Evolutionary conservation across 2,329 filamentous ascomycete species (phyloP).

Genomic region (Xylaria sp.): DNA sequence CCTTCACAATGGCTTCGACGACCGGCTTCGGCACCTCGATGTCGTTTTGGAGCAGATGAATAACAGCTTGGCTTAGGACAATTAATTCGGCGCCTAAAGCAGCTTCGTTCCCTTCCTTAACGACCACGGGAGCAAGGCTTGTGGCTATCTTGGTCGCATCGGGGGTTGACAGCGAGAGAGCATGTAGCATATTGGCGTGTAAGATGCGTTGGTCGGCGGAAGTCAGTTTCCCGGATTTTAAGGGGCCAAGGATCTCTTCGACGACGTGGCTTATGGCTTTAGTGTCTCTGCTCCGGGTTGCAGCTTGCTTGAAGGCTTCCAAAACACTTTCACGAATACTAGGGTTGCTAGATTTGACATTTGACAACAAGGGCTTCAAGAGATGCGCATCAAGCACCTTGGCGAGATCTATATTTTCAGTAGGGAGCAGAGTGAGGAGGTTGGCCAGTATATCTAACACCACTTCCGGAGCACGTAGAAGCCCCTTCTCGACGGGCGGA

Average conservation of each 20-base stretch:
- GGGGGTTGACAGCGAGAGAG: constrained; percentile 68
- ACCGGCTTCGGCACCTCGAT: constrained; percentile 72
- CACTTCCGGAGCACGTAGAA: constrained; percentile 90
- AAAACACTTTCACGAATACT: constrained; percentile 80
- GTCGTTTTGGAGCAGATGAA: constrained; percentile 69
- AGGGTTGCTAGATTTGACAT: constrained; percentile 88
- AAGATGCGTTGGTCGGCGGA: constrained; percentile 85
- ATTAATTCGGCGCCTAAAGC: constrained; percentile 81
- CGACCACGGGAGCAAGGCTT: constrained; percentile 73
- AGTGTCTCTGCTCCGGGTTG: constrained; percentile 64
- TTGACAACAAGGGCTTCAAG: constrained; percentile 87
- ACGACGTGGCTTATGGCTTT: constrained; percentile 72
- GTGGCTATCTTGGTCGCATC: constrained; percentile 74
- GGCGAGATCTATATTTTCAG: constrained; percentile 78
- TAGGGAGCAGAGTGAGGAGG: constrained; percentile 76
- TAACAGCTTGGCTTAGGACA: constrained; percentile 74
- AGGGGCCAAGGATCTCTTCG: constrained; percentile 80
- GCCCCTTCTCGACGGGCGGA: constrained; percentile 85
- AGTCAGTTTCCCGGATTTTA: constrained; percentile 86
- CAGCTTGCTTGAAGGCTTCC: constrained; percentile 74
- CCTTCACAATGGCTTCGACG: constrained; percentile 80
- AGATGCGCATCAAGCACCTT: constrained; percentile 76
- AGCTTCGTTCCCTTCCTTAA: constrained; percentile 89
- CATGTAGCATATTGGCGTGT: constrained; percentile 82
- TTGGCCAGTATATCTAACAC: constrained; percentile 82